phyloP scores from a whole-genome alignment of 1,284 basidiomycete genomes.

The Lentinus polychrous region DNA sequence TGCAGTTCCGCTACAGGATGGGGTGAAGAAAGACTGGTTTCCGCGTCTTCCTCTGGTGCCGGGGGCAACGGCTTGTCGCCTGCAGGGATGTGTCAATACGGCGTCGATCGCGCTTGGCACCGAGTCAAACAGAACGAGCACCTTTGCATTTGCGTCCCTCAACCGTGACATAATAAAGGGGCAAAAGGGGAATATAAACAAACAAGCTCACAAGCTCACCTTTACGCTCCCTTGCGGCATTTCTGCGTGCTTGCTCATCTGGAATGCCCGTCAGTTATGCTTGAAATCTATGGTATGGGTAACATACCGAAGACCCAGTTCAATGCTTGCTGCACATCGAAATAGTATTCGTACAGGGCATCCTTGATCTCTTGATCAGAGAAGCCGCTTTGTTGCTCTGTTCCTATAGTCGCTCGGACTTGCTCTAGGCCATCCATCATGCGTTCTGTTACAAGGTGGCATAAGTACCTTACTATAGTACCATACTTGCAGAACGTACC shows the following conservation, averaged over 20 bases:
- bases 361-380: slow-evolving; percentile 75
- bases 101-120: slow-evolving; percentile 8
- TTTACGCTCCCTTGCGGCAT: slow-evolving; percentile 65
- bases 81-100: slow-evolving; percentile 11
- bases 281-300: neutral
- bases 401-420: slow-evolving; percentile 63
- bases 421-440: slow-evolving; percentile 66
- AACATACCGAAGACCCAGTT: slow-evolving; percentile 64
- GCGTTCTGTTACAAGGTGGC: slow-evolving; percentile 42
- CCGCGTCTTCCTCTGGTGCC: slow-evolving; percentile 21
- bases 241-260: slow-evolving; percentile 57
- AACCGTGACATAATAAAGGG: neutral
- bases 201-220: slow-evolving; percentile 53
- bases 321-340: slow-evolving; percentile 77
- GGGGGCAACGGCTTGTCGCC: slow-evolving; percentile 23
- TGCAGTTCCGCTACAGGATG: neutral
- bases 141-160: slow-evolving; percentile 26
- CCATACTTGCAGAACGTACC: no score
- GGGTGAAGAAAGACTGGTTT: slow-evolving; percentile 4
- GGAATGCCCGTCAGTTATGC: slow-evolving; percentile 5
- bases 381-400: slow-evolving; percentile 57
- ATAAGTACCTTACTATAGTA: slow-evolving; percentile 1
- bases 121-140: slow-evolving; percentile 20
- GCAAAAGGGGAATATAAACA: slow-evolving; percentile 1
- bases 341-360: slow-evolving; percentile 85